Evolutionary conservation across 2,329 filamentous ascomycete species (phyloP).

Genomic region (Pestalotiopsis fici): DNA sequence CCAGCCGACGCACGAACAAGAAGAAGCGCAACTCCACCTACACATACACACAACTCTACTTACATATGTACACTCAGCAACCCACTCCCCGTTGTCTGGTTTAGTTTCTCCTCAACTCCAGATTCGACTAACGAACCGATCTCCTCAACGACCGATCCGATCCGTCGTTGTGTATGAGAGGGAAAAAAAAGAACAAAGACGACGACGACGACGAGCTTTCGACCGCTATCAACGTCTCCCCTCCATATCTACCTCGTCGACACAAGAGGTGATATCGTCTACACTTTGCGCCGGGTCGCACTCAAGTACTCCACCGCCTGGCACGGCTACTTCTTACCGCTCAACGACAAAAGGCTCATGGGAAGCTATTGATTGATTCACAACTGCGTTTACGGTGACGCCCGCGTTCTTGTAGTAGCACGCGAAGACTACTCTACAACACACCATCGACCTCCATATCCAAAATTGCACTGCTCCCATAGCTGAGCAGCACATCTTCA

Average conservation of each 20-base stretch:
- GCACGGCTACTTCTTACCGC: background rate
- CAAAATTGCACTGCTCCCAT: constrained; percentile 17
- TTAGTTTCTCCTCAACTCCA: constrained; percentile 20
- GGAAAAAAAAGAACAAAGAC: background rate
- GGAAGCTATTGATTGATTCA: background rate
- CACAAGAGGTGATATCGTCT: background rate
- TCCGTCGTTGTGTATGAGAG: background rate
- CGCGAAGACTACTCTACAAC: constrained; percentile 19
- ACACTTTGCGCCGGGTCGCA: background rate
- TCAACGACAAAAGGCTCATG: background rate
- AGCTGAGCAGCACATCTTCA: constrained; percentile 28
- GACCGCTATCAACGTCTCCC: background rate
- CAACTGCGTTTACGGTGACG: constrained; percentile 15
- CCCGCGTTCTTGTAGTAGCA: constrained; percentile 19
- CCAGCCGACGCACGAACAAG: constrained; percentile 3
- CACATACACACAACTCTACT: constrained; percentile 4
- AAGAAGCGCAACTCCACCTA: constrained; percentile 1
- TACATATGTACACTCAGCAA: constrained; percentile 32
- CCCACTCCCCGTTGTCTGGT: constrained; percentile 22
- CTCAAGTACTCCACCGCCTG: background rate
- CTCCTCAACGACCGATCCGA: background rate
- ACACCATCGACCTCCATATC: background rate
- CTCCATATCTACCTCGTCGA: background rate
- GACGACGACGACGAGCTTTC: background rate
- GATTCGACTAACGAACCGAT: constrained; percentile 12